Evolutionary conservation across 441 rosid genomes (phyloP), one percentile per base, ranked within the genome.

Genomic region (Croton laevigatus): DNA sequence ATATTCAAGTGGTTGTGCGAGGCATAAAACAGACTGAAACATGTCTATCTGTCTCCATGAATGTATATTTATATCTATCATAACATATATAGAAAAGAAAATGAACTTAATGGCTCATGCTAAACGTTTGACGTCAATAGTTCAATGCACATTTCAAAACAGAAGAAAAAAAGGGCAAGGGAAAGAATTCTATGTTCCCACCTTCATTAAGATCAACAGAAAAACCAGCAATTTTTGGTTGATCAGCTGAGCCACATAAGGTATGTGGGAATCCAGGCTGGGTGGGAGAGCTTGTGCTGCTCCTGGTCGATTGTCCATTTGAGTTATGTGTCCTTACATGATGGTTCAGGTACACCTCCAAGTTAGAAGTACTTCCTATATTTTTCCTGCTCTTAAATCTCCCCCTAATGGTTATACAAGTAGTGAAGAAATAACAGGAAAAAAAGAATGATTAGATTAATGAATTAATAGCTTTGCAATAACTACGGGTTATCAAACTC

Each of bases 161-260:
- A 70, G 42, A 51, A 27, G 32, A 27, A 27, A 27, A 66, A 67
- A 66, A 37, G 48, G 13, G n/a, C 45, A 62, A 23, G 36, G 14
- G 60, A 27, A 27, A 37, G 27, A 62, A 52, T 27, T 38, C 20
- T 19, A 0, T n/a, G 34, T 71, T 40, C 66, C 37, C 82, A 88
- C 97, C 91, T 80, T 88, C 84, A 58, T 85, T 89, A 37, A 88
- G 89, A 80, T 93, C 95, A 65, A 86, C 89, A 58, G 86, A 72
- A 67, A 88, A 80, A 76, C 76, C 73, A 58, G 74, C 79, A 63
- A 77, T 71, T 72, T 79, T 87, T 45, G 59, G 71, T 72, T 80
- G 85, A 69, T 77, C 86, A 75, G 76, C 58, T 60, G 87, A 85
- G 72, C 78, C 72, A 63, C 68, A 58, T 19, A 71, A 32, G 45